These are phyloP conservation scores for Dalechampia spathulata DNA, from an alignment of 441 rosid species.

Conservation along the genomic window DNA sequence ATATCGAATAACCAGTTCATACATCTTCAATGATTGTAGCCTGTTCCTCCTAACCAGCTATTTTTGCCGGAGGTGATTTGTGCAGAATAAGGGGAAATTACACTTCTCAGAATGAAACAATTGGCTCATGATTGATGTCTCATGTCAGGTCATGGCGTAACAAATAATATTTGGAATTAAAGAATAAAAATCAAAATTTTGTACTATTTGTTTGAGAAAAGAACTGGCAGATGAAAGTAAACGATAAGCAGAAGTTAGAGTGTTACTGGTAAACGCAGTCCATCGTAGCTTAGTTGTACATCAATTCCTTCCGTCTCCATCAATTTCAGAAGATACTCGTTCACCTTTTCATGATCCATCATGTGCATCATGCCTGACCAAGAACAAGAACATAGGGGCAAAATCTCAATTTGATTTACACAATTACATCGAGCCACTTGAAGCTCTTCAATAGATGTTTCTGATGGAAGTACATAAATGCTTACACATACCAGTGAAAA, in stretches of 20 bases:
- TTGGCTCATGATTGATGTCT: neutral
- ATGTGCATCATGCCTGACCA: conserved; percentile 86
- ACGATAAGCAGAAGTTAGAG: conserved; percentile 27
- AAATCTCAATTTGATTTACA: neutral
- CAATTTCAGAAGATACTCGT: conserved; percentile 42
- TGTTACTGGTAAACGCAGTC: conserved; percentile 57
- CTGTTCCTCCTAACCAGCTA: neutral
- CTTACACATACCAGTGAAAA: conserved; percentile 60
- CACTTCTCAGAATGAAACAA: no score
- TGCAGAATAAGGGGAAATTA: neutral
- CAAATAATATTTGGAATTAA: neutral
- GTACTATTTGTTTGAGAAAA: neutral
- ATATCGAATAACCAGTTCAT: neutral
- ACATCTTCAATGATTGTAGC: neutral
- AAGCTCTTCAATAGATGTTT: neutral
- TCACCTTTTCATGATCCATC: conserved; percentile 87
- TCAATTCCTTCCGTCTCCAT: conserved; percentile 65
- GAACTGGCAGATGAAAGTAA: neutral
- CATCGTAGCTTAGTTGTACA: conserved; percentile 74
- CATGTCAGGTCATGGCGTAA: conserved; percentile 1
- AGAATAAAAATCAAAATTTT: no score
- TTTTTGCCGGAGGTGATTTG: neutral
- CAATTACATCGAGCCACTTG: neutral
- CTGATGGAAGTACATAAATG: neutral
- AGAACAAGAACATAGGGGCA: neutral